Evolutionary conservation across 495 filamentous ascomycete species (phyloP).

Genomic region (Haplographium delicatum): DNA sequence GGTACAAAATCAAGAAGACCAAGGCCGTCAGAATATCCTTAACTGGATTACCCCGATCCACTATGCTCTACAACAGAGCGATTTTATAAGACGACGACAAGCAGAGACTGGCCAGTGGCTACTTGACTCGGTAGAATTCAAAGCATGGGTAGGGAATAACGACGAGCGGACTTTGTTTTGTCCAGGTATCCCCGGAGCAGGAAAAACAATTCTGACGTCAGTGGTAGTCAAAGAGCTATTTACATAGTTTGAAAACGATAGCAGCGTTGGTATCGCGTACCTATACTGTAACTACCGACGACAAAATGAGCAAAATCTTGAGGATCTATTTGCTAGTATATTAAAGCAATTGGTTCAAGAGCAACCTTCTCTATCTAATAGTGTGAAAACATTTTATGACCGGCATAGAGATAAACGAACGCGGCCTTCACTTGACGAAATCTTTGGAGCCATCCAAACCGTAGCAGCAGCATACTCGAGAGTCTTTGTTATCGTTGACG

Average conservation of each 20-base stretch:
- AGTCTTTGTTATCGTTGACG: constrained; percentile 39
- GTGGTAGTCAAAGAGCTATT: constrained; percentile 31
- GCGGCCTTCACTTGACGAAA: constrained; percentile 29
- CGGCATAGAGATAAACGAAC: constrained; percentile 18
- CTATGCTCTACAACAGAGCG: constrained; percentile 30
- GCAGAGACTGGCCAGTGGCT: constrained; percentile 38
- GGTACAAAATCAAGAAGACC: constrained; percentile 3
- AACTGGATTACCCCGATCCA: constrained; percentile 28
- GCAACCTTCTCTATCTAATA: constrained; percentile 17
- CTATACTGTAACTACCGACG: constrained; percentile 36
- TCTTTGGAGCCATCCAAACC: constrained; percentile 26
- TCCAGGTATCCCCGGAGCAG: constrained; percentile 34
- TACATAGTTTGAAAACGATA: constrained; percentile 18
- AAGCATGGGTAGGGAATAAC: constrained; percentile 27
- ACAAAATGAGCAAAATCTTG: constrained; percentile 29
- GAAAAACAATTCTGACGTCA: constrained; percentile 30
- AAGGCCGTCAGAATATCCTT: constrained; percentile 11
- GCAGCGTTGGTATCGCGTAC: constrained; percentile 30
- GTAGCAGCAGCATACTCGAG: constrained; percentile 22
- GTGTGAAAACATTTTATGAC: constrained; percentile 24
- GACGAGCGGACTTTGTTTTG: constrained; percentile 31
- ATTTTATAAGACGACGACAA: constrained; percentile 30
- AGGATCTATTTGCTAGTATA: constrained; percentile 29
- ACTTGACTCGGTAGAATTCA: constrained; percentile 29
- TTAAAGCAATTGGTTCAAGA: constrained; percentile 34